Evolutionary conservation across 345 rosid genomes (phyloP), one percentile per base, ranked within the genome.

Genomic region (Hibiscus mutabilis): DNA sequence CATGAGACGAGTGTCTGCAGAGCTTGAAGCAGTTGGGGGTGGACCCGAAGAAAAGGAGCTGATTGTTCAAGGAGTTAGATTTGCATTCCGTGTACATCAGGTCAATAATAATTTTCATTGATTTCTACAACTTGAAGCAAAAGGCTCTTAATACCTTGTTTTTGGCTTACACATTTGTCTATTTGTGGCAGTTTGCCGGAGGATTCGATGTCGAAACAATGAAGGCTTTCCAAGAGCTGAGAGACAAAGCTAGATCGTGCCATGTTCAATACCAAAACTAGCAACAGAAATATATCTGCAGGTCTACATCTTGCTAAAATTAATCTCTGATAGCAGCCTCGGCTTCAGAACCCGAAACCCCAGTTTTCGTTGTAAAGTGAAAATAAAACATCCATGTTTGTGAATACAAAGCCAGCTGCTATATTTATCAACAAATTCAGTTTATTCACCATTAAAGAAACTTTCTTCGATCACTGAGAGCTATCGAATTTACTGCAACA

Each of bases 51-150:
- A 96, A 79, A 98, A 96, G 74, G 99, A 96, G 77, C 85, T 96
- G 29, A 87, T 95, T 4, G 91, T 96, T 11, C 97, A 92, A 82
- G 93, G 98, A 0, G 99, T 96, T 57, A 66, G 97, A 71, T 96
- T 92, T 11, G 99, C 99, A 0, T 96, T 96, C 86, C 96, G 99
- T 40, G 99, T 92, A 15, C 99, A 96, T 76, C 99, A 96, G 97
- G 99, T 95, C 14, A 42, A 42, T 71, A 83, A 10, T 22, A 57
- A 18, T 29, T 31, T n/a, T 35, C 33, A 70, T 70, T 57, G 2
- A 21, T 24, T 58, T 16, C 8, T 8, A 8, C 21, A 16, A 47
- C 8, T 15, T 46, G 8, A 19, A 22, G 9, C 14, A 57, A 24
- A 27, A 4, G 15, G n/a, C 42, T 16, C 12, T 27, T 16, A 15